A percentile compares a stretch with the other conserved stretches of the same genome.
Evolutionary conservation across 805 yeast genomes (phyloP).

Genomic region (Kuraishia ogatae): DNA sequence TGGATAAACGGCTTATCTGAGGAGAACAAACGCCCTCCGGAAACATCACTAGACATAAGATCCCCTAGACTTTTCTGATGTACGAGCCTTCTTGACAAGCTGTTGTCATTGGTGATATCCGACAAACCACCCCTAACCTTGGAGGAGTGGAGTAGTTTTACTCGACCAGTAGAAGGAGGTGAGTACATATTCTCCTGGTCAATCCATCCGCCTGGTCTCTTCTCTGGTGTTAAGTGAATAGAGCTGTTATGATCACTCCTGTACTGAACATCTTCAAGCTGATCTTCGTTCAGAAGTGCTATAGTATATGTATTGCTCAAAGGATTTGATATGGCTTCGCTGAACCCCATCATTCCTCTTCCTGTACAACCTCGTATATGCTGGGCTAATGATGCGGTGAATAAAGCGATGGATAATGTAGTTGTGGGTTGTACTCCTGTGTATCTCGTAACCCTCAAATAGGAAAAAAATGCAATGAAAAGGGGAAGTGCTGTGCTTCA

Average conservation of each 20-base stretch:
- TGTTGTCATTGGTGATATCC: background rate
- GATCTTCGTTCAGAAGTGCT: background rate
- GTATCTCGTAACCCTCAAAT: too few species aligned
- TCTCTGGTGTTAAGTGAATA: background rate
- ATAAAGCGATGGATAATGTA: too few species aligned
- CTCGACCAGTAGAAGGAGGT: background rate
- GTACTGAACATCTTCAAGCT: background rate
- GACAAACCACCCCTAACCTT: background rate
- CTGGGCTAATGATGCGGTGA: too few species aligned
- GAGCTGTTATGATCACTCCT: background rate
- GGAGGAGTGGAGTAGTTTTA: background rate
- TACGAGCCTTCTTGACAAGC: background rate
- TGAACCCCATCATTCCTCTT: background rate
- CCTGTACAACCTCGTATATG: background rate
- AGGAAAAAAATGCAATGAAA: too few species aligned
- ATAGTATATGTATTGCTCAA: conserved; percentile 2
- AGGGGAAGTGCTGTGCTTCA: too few species aligned
- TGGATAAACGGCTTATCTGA: background rate
- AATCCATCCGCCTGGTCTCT: background rate
- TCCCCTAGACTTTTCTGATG: background rate
- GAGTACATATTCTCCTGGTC: background rate
- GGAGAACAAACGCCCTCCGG: background rate
- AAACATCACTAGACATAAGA: background rate
- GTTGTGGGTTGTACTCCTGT: too few species aligned
- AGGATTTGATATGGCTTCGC: conserved; percentile 1